Evolutionary conservation across 495 filamentous ascomycete species (phyloP).

Genomic region (Xylaria palmicola): DNA sequence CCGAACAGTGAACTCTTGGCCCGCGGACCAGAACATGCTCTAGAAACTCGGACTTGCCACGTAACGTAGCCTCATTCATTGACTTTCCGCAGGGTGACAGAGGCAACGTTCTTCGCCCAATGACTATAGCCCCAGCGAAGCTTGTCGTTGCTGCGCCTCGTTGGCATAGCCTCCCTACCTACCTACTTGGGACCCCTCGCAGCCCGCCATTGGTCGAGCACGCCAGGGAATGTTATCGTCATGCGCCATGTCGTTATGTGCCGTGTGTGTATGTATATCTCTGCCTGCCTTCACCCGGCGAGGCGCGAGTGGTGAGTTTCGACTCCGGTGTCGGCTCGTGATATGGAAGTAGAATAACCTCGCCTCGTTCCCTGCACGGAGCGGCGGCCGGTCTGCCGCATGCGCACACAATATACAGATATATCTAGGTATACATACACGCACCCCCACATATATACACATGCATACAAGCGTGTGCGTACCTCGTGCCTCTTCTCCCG

Average conservation of each 20-base stretch:
- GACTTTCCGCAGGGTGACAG: too few species aligned
- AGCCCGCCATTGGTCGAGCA: neutral
- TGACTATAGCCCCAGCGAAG: neutral
- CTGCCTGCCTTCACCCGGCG: too few species aligned
- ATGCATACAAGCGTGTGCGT: neutral
- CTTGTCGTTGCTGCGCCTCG: conserved; percentile 4
- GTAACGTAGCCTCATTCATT: too few species aligned
- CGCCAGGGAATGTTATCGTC: too few species aligned
- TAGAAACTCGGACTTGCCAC: too few species aligned
- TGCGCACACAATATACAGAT: too few species aligned
- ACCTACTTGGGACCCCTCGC: conserved; percentile 9
- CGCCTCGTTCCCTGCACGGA: neutral
- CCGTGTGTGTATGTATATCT: neutral
- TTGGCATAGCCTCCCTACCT: conserved; percentile 15
- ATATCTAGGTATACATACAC: too few species aligned
- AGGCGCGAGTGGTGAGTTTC: too few species aligned
- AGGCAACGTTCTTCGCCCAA: neutral
- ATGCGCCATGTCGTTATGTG: neutral
- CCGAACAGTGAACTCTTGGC: too few species aligned
- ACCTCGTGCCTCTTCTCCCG: too few species aligned
- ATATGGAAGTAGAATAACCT: neutral
- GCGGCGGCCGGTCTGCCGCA: too few species aligned
- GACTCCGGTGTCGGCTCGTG: neutral
- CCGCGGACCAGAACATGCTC: too few species aligned
- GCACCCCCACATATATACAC: neutral